Percentiles rank a stretch among this genome's conserved stretches.
These are phyloP conservation scores for Naganishia vishniacii DNA, from an alignment of 768 basidiomycete species.

Conservation along the genomic window DNA sequence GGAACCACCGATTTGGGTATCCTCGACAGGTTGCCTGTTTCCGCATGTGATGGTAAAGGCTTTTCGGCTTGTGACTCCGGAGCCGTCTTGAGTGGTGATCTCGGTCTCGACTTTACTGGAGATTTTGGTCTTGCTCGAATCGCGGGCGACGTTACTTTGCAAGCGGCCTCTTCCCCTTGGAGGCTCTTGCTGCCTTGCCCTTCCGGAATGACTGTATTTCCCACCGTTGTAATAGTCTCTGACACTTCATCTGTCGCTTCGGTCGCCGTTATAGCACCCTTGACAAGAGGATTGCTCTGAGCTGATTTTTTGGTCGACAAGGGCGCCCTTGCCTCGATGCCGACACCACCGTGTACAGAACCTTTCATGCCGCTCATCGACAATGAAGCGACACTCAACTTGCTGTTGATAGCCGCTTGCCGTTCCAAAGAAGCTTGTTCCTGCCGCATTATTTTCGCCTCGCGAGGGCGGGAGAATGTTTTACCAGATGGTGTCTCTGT, in stretches of 20 bases:
- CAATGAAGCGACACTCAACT: constrained; percentile 5
- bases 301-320: background rate
- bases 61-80: background rate
- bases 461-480: background rate
- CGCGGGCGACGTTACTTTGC: too few species aligned
- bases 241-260: too few species aligned
- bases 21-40: background rate
- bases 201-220: too few species aligned
- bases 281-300: background rate
- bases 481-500: background rate
- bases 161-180: too few species aligned
- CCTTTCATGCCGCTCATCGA: constrained; percentile 3
- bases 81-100: background rate
- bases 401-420: constrained; percentile 2
- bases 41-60: background rate
- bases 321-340: background rate
- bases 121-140: background rate
- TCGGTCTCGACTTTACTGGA: background rate
- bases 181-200: too few species aligned
- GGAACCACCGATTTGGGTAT: constrained; percentile 6
- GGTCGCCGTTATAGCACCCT: too few species aligned
- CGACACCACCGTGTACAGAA: background rate
- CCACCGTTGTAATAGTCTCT: too few species aligned
- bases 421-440: constrained; percentile 6
- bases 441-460: background rate